Conservation (phyloP, 2,329 filamentous ascomycete species). For the Cladosporium austrohemisphaericum region DNA sequence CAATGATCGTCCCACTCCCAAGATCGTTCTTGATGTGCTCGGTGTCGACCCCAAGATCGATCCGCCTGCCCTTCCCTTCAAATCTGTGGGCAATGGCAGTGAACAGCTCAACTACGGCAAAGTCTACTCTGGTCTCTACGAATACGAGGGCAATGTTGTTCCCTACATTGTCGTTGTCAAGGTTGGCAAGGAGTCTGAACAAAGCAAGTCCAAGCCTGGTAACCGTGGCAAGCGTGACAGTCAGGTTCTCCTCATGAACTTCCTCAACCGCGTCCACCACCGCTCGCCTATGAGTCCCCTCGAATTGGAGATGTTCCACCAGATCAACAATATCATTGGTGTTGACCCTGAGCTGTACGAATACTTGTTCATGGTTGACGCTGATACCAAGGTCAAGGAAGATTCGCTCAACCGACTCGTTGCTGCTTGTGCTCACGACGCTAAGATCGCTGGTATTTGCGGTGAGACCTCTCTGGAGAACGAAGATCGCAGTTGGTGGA, state of each 20-base stretch:
- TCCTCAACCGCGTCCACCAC: conserved; percentile 96
- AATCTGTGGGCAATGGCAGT: conserved; percentile 80
- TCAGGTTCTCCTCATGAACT: conserved; percentile 92
- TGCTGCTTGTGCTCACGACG: conserved; percentile 85
- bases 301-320: conserved; percentile 97
- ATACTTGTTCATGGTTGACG: conserved; percentile 95
- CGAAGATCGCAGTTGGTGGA: conserved; percentile 94
- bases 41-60: conserved; percentile 97
- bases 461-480: conserved; percentile 96
- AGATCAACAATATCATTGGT: conserved; percentile 98
- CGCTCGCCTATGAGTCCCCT: conserved; percentile 91
- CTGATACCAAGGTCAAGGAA: conserved; percentile 89
- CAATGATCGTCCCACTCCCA: conserved; percentile 93
- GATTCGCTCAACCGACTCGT: conserved; percentile 91
- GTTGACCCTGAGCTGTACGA: conserved; percentile 97
- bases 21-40: conserved; percentile 95
- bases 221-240: conserved; percentile 99
- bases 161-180: conserved; percentile 96
- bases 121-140: conserved; percentile 95
- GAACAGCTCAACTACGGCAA: conserved; percentile 98
- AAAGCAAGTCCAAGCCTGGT: conserved; percentile 83
- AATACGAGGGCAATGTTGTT: conserved; percentile 95
- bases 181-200: conserved; percentile 94
- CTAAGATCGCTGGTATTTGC: conserved; percentile 95
- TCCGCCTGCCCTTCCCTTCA: conserved; percentile 89